Base-by-base conservation (phyloP, 2,329 filamentous ascomycete species). In the Raffaelea deltoideospora region DNA sequence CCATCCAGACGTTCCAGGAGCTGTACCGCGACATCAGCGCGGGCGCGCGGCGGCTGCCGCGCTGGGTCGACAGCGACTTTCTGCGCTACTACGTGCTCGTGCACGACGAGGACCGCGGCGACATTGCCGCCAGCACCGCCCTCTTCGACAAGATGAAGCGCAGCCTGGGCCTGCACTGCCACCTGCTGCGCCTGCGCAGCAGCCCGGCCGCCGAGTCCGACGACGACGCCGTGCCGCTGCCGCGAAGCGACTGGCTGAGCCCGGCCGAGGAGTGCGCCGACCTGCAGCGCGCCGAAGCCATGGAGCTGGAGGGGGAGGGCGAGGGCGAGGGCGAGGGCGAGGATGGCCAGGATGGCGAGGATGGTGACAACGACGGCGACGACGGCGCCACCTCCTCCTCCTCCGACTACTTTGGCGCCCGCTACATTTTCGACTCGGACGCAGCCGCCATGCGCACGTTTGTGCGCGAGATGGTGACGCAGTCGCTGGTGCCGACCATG, bases 81-180 rank as follows among this genome's bases (percentile, higher is more conserved):
- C 63, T 98, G 44, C 74, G 90, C 44, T 98, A 98, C 57, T 98
- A 98, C 57, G 83, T 98, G 14, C 65, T 98, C 30, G 79, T 98
- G 15, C 90, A 98, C 50, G 90, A 98, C 48, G 92, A 98, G 58
- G 90, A 98, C 52, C 76, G 76, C 42, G 88, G 94, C 51, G 87
- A 98, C 53, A 93, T 96, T 42, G 74, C 75, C 27, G 81, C 86
- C 57, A 93, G 87, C 11, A 88, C 88, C 56, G 73, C 76, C 15
- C 65, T 96, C 21, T 98, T 94, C 56, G 90, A 98, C 48, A 85
- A 95, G 56, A 98, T 98, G 92, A 98, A 96, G 59, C 76, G 90
- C n/a, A 85, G 95, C 58, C 84, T 98, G 45, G 90, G 90, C 2
- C 64, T 96, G 33, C 87, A 98, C 57, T 98, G 90, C 53, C 90